A percentile compares a stretch with the other conserved stretches of the same genome.
Evolutionary conservation across 2,329 filamentous ascomycete genomes (phyloP).

Genomic region (Scedosporium aurantiacum): DNA sequence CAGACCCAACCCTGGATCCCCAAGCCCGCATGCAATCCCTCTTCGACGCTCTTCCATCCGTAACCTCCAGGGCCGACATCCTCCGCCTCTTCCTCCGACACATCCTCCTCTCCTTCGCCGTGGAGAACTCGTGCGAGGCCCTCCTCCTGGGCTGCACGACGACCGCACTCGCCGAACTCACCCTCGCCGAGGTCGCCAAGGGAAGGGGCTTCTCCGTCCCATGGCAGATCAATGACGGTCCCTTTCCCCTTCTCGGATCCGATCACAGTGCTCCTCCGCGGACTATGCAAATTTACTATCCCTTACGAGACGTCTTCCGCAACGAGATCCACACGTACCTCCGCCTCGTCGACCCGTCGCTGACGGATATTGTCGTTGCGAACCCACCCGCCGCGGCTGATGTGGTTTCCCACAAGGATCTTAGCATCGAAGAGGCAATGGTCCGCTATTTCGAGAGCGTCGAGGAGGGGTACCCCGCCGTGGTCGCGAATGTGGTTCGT

Average conservation of each 20-base stretch:
- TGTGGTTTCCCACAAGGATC: slow-evolving; percentile 57
- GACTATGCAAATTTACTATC: slow-evolving; percentile 50
- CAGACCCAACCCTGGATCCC: slow-evolving; percentile 13
- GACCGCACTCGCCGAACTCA: slow-evolving; percentile 75
- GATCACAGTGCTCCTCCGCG: slow-evolving; percentile 13
- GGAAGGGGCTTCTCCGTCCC: slow-evolving; percentile 77
- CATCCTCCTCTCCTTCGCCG: slow-evolving; percentile 57
- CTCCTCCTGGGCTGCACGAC: slow-evolving; percentile 80
- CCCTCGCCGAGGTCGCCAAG: slow-evolving; percentile 80
- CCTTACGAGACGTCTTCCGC: slow-evolving; percentile 73
- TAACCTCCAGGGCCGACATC: slow-evolving; percentile 68
- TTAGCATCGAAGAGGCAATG: slow-evolving; percentile 89
- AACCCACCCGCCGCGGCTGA: slow-evolving; percentile 17
- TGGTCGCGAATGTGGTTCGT: slow-evolving; percentile 90
- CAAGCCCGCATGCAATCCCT: slow-evolving; percentile 39
- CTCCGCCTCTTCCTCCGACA: slow-evolving; percentile 59
- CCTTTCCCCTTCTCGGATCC: slow-evolving; percentile 18
- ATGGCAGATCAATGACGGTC: slow-evolving; percentile 70
- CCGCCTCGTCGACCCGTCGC: slow-evolving; percentile 36
- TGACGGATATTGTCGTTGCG: slow-evolving; percentile 32
- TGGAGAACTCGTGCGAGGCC: slow-evolving; percentile 48
- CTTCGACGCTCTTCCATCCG: slow-evolving; percentile 53
- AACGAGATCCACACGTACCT: slow-evolving; percentile 66
- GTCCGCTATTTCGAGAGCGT: slow-evolving; percentile 67
- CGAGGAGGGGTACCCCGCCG: slow-evolving; percentile 75